These are phyloP conservation scores for Phytophthora chlamydospora DNA, from an alignment of 352 stramenopile species.

Conservation along the genomic window DNA sequence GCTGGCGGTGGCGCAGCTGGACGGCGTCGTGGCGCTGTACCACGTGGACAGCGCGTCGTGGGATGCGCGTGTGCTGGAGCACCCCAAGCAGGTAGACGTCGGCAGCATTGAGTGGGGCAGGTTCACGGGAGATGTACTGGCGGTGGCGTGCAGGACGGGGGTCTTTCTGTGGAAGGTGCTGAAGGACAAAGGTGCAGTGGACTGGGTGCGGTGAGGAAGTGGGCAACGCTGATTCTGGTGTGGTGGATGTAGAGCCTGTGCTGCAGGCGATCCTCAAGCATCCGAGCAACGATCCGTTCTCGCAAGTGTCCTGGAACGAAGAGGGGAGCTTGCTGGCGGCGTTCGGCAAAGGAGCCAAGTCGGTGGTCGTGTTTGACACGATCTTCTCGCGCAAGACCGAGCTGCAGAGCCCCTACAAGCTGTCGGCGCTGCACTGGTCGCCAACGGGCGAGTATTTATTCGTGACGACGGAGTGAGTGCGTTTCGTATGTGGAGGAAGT, in stretches of 20 bases:
- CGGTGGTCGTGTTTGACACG: constrained; percentile 66
- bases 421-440: constrained; percentile 70
- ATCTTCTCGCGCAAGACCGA: constrained; percentile 63
- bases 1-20: constrained; percentile 72
- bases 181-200: constrained; percentile 30
- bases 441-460: constrained; percentile 89
- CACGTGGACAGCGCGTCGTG: constrained; percentile 58
- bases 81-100: constrained; percentile 60
- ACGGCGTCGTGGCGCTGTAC: constrained; percentile 75
- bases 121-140: constrained; percentile 62
- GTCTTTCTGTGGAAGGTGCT: constrained; percentile 77
- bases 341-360: constrained; percentile 49
- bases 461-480: constrained; percentile 62
- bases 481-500: neutral
- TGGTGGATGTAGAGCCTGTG: constrained; percentile 41
- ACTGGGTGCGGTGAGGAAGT: neutral
- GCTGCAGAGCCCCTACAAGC: constrained; percentile 60
- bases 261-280: constrained; percentile 68
- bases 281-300: constrained; percentile 52
- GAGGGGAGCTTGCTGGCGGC: constrained; percentile 74
- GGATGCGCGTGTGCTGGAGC: constrained; percentile 68
- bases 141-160: constrained; percentile 66
- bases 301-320: constrained; percentile 70
- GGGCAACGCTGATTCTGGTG: constrained; percentile 4
- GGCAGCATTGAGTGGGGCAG: constrained; percentile 68